phyloP scores from a whole-genome alignment of 108 stramenopile genomes.

The Aurantiochytrium sp. region DNA sequence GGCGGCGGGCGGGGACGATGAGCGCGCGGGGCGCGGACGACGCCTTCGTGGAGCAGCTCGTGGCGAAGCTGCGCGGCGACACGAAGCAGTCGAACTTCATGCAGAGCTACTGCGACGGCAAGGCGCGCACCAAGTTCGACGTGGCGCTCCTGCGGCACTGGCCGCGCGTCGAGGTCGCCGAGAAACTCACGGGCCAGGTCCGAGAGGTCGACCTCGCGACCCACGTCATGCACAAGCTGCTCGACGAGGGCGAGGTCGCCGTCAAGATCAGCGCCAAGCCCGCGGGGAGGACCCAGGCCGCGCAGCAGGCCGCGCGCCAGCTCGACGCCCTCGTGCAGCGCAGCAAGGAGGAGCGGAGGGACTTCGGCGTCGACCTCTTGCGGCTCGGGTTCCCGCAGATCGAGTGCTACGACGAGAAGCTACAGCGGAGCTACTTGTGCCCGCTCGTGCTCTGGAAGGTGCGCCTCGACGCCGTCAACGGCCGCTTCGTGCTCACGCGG shows the following conservation, averaged over 20 bases:
- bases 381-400: neutral
- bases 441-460: slow-evolving; percentile 15
- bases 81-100: slow-evolving; percentile 18
- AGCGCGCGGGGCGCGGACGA: neutral
- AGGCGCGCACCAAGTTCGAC: neutral
- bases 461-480: neutral
- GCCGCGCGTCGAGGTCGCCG: neutral
- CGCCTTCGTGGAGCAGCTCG: neutral
- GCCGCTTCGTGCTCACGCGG: neutral
- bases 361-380: neutral
- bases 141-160: neutral
- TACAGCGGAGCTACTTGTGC: neutral
- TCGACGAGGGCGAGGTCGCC: neutral
- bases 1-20: neutral
- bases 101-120: neutral
- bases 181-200: neutral
- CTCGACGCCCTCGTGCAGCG: slow-evolving; percentile 15
- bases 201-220: neutral
- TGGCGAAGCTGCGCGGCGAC: neutral
- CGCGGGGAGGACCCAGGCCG: neutral
- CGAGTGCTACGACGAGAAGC: neutral
- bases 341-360: neutral
- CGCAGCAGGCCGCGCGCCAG: neutral
- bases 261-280: neutral
- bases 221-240: neutral